Conservation (phyloP, 2,329 filamentous ascomycete species). For the Ceratocystis alfenasii region DNA sequence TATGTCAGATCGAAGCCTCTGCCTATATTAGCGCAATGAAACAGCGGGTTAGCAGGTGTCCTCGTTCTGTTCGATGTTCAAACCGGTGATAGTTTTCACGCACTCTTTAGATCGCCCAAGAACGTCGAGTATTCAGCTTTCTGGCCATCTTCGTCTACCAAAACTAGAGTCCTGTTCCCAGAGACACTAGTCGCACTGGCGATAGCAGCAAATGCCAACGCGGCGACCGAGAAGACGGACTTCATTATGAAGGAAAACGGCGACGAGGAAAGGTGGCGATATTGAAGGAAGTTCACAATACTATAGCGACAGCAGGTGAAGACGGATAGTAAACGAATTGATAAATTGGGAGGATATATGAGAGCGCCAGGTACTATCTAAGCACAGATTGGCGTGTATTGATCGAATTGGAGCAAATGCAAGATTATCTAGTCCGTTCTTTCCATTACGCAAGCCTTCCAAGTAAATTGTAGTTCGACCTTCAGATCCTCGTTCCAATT, state of each 20-base stretch:
- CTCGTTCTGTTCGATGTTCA: too few relatives aligned
- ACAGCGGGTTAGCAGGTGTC: background rate
- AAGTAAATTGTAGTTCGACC: background rate
- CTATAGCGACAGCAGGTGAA: background rate
- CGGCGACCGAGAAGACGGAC: conserved; percentile 58
- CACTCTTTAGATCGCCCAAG: conserved; percentile 59
- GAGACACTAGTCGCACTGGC: conserved; percentile 67
- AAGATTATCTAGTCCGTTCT: background rate
- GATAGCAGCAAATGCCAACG: conserved; percentile 53
- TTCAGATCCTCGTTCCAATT: background rate
- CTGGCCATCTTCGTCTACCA: conserved; percentile 71
- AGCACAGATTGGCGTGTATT: background rate
- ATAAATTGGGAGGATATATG: background rate
- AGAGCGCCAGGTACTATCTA: background rate
- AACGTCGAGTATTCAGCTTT: conserved; percentile 77
- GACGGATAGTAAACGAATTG: background rate
- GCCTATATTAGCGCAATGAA: conserved; percentile 37
- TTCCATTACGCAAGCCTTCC: conserved; percentile 7
- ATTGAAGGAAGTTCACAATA: conserved; percentile 22
- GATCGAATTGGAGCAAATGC: conserved; percentile 1
- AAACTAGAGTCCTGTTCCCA: conserved; percentile 69
- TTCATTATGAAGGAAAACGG: conserved; percentile 46
- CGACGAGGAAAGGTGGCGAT: conserved; percentile 20
- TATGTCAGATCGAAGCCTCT: conserved; percentile 73
- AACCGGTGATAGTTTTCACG: conserved; percentile 25